Base-by-base conservation (phyloP, 306 rosid genomes). In the Lathyrus oleraceus region DNA sequence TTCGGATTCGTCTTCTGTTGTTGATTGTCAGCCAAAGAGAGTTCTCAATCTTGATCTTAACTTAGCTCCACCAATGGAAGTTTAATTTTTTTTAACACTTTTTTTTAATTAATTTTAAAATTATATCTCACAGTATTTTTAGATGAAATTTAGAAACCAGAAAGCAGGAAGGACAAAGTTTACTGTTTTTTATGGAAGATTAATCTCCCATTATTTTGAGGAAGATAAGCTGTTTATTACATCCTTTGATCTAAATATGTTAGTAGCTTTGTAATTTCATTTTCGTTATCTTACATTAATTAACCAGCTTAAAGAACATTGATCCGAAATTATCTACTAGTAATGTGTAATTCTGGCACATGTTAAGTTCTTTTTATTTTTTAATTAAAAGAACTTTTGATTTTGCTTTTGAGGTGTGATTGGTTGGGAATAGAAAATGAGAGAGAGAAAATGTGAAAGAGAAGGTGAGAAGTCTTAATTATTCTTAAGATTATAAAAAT, bases 31-130 rank as follows among this genome's bases (percentile, higher is more conserved):
- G 28, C 89, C 92, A 16, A 80, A 61, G 6, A 62, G 58, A 73
- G 75, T 39, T 2, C 79, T 87, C 27, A 85, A 85, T 66, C 90
- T 87, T 14, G 90, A 87, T 79, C 93, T 87, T 23, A 87, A 87
- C 74, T 79, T 87, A 0, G 88, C 93, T 61, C 88, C 89, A 1
- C 93, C 93, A 0, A 48, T 66, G 79, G 90, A 87, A 20, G 71
- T 52, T 67, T 87, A 60, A 73, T 1, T 63, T 27, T 59, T 11
- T 44, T 53, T 53, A 11, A 57, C 12, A 13, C 19, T 51, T 62
- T 70, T 70, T 21, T 47, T 8, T 30, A 12, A 36, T 16, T 48
- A 16, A 8, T 5, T n/a, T 63, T 36, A 2, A 10, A 66, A 63
- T 25, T 10, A 23, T 1, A 10, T 5, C 53, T 48, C n/a, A 75